phyloP scores from a whole-genome alignment of 331 rosid genomes.

The Phaseolus coccineus region DNA sequence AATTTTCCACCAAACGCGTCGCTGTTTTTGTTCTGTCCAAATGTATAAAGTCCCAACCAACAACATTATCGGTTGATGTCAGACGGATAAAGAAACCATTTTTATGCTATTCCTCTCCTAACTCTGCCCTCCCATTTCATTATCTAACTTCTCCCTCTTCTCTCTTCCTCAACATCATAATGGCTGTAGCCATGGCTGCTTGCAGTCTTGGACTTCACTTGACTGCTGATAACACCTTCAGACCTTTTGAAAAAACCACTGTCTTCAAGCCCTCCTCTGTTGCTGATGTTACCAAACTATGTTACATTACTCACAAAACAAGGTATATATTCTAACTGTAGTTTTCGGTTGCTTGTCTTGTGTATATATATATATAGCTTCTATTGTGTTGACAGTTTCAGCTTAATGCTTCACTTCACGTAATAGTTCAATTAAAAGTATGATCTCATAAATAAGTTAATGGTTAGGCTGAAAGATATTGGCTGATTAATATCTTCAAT shows the following conservation, averaged over 20 bases:
- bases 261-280: constrained; percentile 44
- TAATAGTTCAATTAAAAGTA: background rate
- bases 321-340: constrained; percentile 52
- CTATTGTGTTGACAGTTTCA: too few species aligned
- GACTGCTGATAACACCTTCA: constrained; percentile 45
- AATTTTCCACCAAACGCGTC: constrained; percentile 47
- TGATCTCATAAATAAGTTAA: background rate
- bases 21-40: constrained; percentile 35
- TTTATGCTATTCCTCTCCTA: background rate
- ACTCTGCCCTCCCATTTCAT: constrained; percentile 38
- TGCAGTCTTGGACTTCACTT: constrained; percentile 64
- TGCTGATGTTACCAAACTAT: constrained; percentile 50
- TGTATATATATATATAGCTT: too few species aligned
- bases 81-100: constrained; percentile 29
- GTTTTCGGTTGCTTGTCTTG: background rate
- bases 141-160: background rate
- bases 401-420: background rate
- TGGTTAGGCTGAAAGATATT: background rate
- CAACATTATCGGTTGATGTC: constrained; percentile 53
- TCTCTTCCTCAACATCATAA: background rate
- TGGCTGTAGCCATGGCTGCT: constrained; percentile 89
- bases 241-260: constrained; percentile 49
- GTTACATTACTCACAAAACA: constrained; percentile 59
- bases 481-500: background rate
- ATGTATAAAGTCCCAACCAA: background rate